Base-by-base conservation (phyloP, 306 rosid genomes). In the Cucurbita maxima region DNA sequence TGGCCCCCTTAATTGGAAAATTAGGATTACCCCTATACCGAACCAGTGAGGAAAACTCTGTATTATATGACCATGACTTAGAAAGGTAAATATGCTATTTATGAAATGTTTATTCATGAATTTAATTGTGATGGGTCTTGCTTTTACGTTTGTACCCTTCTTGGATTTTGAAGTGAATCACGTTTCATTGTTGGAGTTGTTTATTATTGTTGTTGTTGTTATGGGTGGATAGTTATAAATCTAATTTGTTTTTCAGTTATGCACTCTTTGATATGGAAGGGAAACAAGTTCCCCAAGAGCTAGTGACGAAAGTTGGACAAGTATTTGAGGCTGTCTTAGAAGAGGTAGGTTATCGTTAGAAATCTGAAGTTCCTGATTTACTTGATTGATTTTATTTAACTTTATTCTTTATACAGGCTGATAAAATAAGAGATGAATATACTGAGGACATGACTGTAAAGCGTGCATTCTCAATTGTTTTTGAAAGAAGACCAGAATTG, bases 221-320 rank as follows among this genome's bases (percentile, higher is more conserved):
- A 50, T 53, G 63, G 4, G 55, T 78, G 60, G 74, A 79, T 71
- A 22, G 53, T 34, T 55, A 10, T 64, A 41, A 43, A 47, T 44
- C 52, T 52, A 3, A n/a, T 45, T 44, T 20, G 56, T 36, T 76
- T 51, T 79, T 80, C 89, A 91, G 99, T 80, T 95, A 88, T 85
- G 99, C 93, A 0, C 99, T 95, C 61, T 95, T 89, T 82, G 96
- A 95, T 80, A 89, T 86, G 96, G 96, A 91, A 56, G 99, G 99
- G 63, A 88, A 86, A 61, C 91, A 95, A 89, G 92, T 95, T 81
- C 91, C 97, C 73, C 96, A 82, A 79, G 96, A 95, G 41, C 78
- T 95, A 71, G 99, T 95, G 9, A 84, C 85, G 16, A 61, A 85
- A 78, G 87, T 95, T 83, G 99, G 97, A 58, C 78, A 79, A 82